These are phyloP conservation scores for Zygnema cylindricum DNA, from an alignment of 139 green algal species.

Conservation along the genomic window DNA sequence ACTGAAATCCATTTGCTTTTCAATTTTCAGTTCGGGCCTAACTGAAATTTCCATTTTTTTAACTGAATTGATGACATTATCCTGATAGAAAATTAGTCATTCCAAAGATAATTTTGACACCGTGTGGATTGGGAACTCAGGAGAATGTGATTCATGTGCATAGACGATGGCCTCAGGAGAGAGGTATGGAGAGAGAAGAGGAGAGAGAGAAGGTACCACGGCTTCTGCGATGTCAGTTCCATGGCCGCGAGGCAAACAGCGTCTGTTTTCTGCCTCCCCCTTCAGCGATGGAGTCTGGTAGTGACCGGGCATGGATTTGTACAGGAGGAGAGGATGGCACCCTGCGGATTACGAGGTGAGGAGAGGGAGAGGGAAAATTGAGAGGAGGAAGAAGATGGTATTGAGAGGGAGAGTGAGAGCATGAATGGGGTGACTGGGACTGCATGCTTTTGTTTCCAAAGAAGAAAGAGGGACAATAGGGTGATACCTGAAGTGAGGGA, in stretches of 20 bases:
- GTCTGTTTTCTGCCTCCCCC: conserved; percentile 27
- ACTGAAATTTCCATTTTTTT: too few species aligned
- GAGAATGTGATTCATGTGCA: background rate
- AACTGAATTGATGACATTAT: too few species aligned
- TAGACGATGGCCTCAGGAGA: background rate
- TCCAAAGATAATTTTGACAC: too few species aligned
- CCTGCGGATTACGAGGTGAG: conserved; percentile 10
- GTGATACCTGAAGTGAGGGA: too few species aligned
- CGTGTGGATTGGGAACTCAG: background rate
- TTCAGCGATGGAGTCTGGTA: background rate
- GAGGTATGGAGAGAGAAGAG: background rate
- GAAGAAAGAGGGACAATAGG: too few species aligned
- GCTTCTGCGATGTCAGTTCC: conserved; percentile 25
- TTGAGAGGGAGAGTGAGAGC: too few species aligned
- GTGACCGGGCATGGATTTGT: background rate
- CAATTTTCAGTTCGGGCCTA: too few species aligned
- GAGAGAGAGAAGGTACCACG: background rate
- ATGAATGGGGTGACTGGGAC: too few species aligned
- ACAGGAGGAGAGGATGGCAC: conserved; percentile 21
- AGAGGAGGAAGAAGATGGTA: too few species aligned
- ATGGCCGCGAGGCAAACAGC: conserved; percentile 34
- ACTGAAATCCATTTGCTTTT: too few species aligned
- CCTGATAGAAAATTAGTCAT: too few species aligned
- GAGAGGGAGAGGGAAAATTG: background rate
- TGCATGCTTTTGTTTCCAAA: too few species aligned